Evolutionary conservation across 371 early-diverging fungal species (phyloP), one percentile per base, ranked within the genome.

Genomic region (Mucor saturninus): DNA sequence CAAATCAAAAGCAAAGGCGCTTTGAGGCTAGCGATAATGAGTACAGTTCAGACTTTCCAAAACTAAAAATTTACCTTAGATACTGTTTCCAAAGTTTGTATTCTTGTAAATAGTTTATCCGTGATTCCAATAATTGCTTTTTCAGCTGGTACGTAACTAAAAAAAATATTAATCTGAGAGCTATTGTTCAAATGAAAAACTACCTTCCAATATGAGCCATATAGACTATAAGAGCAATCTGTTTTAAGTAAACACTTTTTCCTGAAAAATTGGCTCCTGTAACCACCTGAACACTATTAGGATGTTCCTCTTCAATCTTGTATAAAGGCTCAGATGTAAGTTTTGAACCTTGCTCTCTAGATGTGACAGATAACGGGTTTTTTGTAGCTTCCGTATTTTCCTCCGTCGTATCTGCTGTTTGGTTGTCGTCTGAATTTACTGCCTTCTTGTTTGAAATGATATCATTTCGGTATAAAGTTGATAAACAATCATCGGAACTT

Each of bases 71-170:
- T 42, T 65, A 74, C 83, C 67, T 69, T 71, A 0, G 85, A 80
- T 3, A 84, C 78, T 0, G 85, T 84, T 56, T 88, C 88, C 29
- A 74, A 67, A 5, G 87, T 85, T 48, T 85, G 85, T 15, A 83
- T 61, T 56, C 99, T 84, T 11, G 96, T 86, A 68, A 93, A 93
- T n/a, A 99, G 83, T 53, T 86, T 86, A 67, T 99, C 96, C 0
- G 94, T 91, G 1, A 99, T 76, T 0, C 97, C 95, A 53, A 99
- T 76, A 4, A 64, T 66, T 0, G 96, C 97, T 14, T 74, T 61
- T 5, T 82, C 76, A 0, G 97, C 98, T 7, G 99, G 98, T 4
- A 99, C 95, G 81, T 91, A 98, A 63, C 88, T 82, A 75, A 1
- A 93, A 94, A 2, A 86, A 37, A n/a, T n/a, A 38, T 32, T 14